Conservation (phyloP, 164 flowering plant genomes). For the Piper longum region DNA sequence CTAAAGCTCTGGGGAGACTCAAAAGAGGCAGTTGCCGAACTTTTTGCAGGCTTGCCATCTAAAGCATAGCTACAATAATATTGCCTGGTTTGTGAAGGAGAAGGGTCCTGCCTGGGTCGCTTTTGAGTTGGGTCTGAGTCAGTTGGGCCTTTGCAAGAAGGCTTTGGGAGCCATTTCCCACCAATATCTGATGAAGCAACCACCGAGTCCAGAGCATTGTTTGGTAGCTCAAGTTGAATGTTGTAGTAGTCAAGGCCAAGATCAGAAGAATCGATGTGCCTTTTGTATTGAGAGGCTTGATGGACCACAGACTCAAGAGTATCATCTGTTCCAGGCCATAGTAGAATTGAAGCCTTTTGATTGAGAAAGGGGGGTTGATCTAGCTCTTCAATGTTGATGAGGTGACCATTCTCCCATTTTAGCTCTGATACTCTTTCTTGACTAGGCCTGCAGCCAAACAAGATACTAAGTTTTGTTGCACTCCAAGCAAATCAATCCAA, state of each 20-base stretch:
- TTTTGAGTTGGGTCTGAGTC: constrained; percentile 11
- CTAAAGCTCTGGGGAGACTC: constrained; percentile 34
- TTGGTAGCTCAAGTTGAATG: neutral
- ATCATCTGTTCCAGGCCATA: constrained; percentile 24
- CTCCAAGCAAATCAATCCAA: no score
- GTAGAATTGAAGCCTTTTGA: constrained; percentile 8
- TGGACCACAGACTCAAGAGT: constrained; percentile 71
- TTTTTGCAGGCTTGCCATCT: constrained; percentile 8
- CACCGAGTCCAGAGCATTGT: constrained; percentile 6
- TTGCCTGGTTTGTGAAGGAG: constrained; percentile 2
- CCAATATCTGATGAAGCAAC: constrained; percentile 17
- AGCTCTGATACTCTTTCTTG: constrained; percentile 35
- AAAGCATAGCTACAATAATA: neutral
- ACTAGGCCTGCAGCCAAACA: constrained; percentile 16
- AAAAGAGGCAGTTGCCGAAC: constrained; percentile 25
- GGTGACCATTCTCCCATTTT: constrained; percentile 63
- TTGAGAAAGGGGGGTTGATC: constrained; percentile 15
- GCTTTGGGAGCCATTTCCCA: constrained; percentile 12
- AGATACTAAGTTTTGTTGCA: neutral
- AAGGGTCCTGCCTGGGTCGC: constrained; percentile 13
- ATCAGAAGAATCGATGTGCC: neutral
- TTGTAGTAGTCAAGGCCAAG: neutral
- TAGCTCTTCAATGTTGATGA: constrained; percentile 39
- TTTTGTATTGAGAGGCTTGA: constrained; percentile 33
- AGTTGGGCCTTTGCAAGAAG: constrained; percentile 4